phyloP scores from a whole-genome alignment of 805 yeast genomes.

The Komagataella ulmi region DNA sequence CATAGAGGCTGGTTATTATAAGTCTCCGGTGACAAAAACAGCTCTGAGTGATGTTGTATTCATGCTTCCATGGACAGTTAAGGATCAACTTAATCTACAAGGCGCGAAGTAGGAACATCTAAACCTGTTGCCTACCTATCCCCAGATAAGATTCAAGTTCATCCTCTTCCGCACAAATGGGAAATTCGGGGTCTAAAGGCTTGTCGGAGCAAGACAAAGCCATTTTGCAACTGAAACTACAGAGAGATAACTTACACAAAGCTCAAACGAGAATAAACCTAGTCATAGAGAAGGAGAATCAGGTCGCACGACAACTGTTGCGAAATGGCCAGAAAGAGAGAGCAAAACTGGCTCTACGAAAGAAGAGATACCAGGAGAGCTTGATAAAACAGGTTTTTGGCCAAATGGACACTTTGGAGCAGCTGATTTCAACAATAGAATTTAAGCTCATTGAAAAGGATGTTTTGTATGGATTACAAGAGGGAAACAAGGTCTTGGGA shows the following conservation, averaged over 20 bases:
- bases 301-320: slow-evolving; percentile 44
- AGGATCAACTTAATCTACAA: neutral
- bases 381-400: slow-evolving; percentile 57
- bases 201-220: slow-evolving; percentile 82
- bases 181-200: slow-evolving; percentile 13
- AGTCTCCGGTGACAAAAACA: neutral
- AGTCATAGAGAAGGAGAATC: slow-evolving; percentile 48
- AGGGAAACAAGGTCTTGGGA: slow-evolving; percentile 68
- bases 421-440: slow-evolving; percentile 69
- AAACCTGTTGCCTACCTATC: neutral
- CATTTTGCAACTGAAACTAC: slow-evolving; percentile 72
- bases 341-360: slow-evolving; percentile 59
- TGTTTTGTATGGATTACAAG: slow-evolving; percentile 64
- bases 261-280: slow-evolving; percentile 47
- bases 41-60: neutral
- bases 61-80: neutral
- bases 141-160: neutral
- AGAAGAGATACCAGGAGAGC: slow-evolving; percentile 71
- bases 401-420: slow-evolving; percentile 72
- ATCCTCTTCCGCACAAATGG: slow-evolving; percentile 12
- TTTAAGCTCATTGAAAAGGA: slow-evolving; percentile 83
- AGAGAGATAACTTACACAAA: slow-evolving; percentile 72
- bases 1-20: too few species aligned
- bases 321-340: slow-evolving; percentile 37
- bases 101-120: neutral